Base-by-base conservation (phyloP, 441 rosid species). In the Bruguiera hainesii region DNA sequence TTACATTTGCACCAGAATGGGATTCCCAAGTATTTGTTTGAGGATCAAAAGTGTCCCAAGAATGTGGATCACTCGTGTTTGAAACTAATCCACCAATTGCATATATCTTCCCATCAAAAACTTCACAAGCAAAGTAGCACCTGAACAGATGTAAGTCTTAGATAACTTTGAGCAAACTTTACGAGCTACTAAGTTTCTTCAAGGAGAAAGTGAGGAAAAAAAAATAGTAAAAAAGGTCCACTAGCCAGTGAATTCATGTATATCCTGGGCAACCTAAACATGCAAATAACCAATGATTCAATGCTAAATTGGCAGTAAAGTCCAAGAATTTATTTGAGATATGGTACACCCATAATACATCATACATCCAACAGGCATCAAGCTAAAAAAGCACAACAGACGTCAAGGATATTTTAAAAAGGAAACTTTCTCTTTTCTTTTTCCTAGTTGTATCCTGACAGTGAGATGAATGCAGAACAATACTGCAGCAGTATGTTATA, bases 91-190 rank as follows among this genome's bases (percentile, higher is more conserved):
- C 98, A 61, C 96, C 98, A 75, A 91, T 84, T 8, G 90, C 85
- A 64, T 82, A 82, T 4, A 91, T 81, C 70, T 86, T 84, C 50
- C 82, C 86, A 67, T 83, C 75, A 63, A 86, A 55, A 58, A 82
- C 86, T 81, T 86, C 84, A 72, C 87, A 91, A 37, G 90, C 89
- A 73, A 88, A 91, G 80, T 78, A 85, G 78, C 93, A 89, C 86
- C 98, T 91, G 80, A 73, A 80, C 4, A 10, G 46, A 37, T 37
- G 46, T 37, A 73, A 66, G 33, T 29, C 20, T 26, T 21, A 71
- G 52, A 46, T 35, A 51, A 78, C 51, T 63, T 62, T 11, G 57
- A 26, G 51, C 59, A 15, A 48, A 46, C 21, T 61, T 1, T 57
- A 25, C 0, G 8, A 37, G 69, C 64, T 10, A 21, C 19, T 5